A percentile compares a stretch with the other conserved stretches of the same genome.
Evolutionary conservation across 2,329 filamentous ascomycete genomes (phyloP).

Genomic region (Paecilomyces sp.): DNA sequence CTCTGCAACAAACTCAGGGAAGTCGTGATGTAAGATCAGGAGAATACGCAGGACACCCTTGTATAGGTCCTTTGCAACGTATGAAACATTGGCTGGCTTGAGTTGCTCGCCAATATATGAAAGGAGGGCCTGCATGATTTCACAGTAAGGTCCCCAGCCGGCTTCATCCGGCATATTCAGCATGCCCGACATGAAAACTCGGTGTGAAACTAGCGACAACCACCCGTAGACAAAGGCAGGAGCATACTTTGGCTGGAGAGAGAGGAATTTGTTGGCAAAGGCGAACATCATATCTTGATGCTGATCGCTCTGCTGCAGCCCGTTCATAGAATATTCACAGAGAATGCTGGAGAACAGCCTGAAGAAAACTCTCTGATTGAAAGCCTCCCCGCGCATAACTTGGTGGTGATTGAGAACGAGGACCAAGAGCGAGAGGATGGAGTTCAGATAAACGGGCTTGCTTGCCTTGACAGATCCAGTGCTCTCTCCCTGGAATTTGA

Average conservation of each 20-base stretch:
- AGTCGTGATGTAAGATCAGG: conserved; percentile 85
- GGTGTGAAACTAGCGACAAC: conserved; percentile 75
- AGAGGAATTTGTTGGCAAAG: conserved; percentile 63
- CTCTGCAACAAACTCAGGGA: conserved; percentile 83
- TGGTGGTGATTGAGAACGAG: conserved; percentile 82
- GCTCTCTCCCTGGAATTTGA: conserved; percentile 61
- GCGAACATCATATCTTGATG: conserved; percentile 65
- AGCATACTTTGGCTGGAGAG: conserved; percentile 68
- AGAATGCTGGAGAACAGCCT: conserved; percentile 79
- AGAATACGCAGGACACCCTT: conserved; percentile 76
- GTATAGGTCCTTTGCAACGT: conserved; percentile 74
- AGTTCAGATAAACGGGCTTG: conserved; percentile 68
- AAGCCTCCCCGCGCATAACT: conserved; percentile 67
- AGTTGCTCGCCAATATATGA: conserved; percentile 71
- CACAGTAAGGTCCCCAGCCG: conserved; percentile 71
- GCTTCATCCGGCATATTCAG: conserved; percentile 59
- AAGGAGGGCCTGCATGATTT: conserved; percentile 65
- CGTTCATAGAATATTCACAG: conserved; percentile 60
- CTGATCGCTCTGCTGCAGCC: conserved; percentile 51
- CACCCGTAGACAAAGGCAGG: conserved; percentile 81
- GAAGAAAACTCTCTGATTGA: conserved; percentile 87
- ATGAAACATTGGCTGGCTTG: conserved; percentile 62
- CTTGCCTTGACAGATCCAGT: conserved; percentile 52
- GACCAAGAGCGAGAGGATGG: conserved; percentile 68
- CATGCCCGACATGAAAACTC: conserved; percentile 73